Evolutionary conservation across 805 yeast species (phyloP).

Genomic region (Nakazawaea siamensis): DNA sequence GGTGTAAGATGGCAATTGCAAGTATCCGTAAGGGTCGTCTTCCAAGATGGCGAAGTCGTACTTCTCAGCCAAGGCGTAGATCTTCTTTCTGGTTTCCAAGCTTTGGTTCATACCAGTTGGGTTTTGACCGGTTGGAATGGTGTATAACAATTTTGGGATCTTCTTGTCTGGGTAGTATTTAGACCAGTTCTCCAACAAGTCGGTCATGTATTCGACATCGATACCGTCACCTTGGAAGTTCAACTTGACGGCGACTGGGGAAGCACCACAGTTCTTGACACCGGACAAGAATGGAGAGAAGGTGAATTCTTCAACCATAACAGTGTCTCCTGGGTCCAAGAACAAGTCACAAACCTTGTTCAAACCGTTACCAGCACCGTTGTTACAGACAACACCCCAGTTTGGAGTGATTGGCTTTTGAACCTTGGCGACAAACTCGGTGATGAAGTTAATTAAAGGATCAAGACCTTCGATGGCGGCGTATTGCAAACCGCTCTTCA

Average conservation of each 20-base stretch:
- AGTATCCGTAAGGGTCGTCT: constrained; percentile 66
- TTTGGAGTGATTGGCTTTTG: constrained; percentile 36
- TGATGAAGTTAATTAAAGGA: constrained; percentile 30
- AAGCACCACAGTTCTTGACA: constrained; percentile 37
- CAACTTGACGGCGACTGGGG: constrained; percentile 43
- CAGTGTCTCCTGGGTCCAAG: constrained; percentile 47
- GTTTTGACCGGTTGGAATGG: constrained; percentile 69
- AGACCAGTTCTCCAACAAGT: constrained; percentile 51
- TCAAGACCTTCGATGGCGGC: constrained; percentile 39
- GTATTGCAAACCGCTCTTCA: constrained; percentile 50
- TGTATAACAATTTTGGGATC: constrained; percentile 49
- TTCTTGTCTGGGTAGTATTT: constrained; percentile 34
- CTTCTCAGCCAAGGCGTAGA: constrained; percentile 45
- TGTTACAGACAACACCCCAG: constrained; percentile 42
- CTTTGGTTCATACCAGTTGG: constrained; percentile 56
- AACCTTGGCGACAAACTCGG: constrained; percentile 31
- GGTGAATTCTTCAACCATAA: constrained; percentile 60
- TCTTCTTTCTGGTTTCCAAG: constrained; percentile 36
- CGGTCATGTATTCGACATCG: constrained; percentile 38
- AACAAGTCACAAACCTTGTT: constrained; percentile 46
- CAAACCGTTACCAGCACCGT: constrained; percentile 60
- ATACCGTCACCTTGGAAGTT: constrained; percentile 35
- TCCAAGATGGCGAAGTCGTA: constrained; percentile 55
- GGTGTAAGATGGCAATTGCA: constrained; percentile 36
- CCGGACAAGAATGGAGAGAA: constrained; percentile 50